phyloP scores from a whole-genome alignment of 2,329 filamentous ascomycete genomes.

The Ustulina deusta region DNA sequence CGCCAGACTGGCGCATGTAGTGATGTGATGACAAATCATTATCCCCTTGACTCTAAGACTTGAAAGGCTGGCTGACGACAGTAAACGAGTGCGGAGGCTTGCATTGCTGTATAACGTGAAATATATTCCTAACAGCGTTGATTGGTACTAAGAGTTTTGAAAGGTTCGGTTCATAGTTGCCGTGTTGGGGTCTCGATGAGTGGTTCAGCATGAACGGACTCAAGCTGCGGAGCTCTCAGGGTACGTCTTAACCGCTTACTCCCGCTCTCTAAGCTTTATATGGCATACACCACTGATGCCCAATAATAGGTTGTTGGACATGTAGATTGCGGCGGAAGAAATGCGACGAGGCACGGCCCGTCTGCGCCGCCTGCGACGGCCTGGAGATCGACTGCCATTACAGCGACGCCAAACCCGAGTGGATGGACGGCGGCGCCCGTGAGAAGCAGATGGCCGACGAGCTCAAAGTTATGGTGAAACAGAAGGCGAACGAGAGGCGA shows the following conservation, averaged over 20 bases:
- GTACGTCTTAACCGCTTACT: slow-evolving; percentile 20
- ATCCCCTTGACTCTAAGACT: neutral
- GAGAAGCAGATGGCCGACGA: slow-evolving; percentile 54
- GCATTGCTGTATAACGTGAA: neutral
- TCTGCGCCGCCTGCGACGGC: slow-evolving; percentile 53
- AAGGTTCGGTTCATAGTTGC: slow-evolving; percentile 1
- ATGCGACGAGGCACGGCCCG: slow-evolving; percentile 56
- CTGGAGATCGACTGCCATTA: slow-evolving; percentile 57
- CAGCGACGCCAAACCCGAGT: slow-evolving; percentile 52
- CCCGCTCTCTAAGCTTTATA: neutral
- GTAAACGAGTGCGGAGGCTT: neutral
- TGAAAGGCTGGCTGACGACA: neutral
- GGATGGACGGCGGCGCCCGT: slow-evolving; percentile 52
- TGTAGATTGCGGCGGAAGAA: slow-evolving; percentile 59
- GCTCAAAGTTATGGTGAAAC: slow-evolving; percentile 69
- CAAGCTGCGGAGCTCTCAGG: slow-evolving; percentile 40
- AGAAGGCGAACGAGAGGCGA: slow-evolving; percentile 62
- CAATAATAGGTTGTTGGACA: slow-evolving; percentile 53
- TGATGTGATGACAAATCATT: slow-evolving; percentile 22
- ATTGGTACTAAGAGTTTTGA: neutral
- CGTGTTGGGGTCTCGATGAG: slow-evolving; percentile 20
- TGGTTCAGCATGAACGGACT: slow-evolving; percentile 30
- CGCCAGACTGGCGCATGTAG: neutral
- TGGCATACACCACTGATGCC: slow-evolving; percentile 18
- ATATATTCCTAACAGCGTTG: neutral